These are phyloP conservation scores for Akanthomyces muscarius DNA, from an alignment of 2,329 filamentous ascomycete species.

Conservation along the genomic window DNA sequence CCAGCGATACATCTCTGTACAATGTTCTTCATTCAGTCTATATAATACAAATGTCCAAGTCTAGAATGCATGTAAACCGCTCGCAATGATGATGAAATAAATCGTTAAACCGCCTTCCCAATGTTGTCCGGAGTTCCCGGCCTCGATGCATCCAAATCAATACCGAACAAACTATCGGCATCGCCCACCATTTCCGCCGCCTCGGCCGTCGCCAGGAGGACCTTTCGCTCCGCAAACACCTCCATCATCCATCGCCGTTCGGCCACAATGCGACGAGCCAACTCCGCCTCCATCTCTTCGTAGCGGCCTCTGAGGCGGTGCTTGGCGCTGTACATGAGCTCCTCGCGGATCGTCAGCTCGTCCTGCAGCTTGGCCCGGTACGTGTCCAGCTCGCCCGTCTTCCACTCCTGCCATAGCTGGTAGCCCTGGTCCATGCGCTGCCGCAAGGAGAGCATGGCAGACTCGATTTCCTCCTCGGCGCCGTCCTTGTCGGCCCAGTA, in stretches of 20 bases:
- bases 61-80: background rate
- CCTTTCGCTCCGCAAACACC: slow-evolving; percentile 41
- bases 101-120: background rate
- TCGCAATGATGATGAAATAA: background rate
- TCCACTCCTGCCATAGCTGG: slow-evolving; percentile 39
- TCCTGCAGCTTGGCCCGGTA: slow-evolving; percentile 36
- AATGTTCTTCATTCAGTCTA: background rate
- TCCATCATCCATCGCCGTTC: slow-evolving; percentile 46
- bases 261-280: slow-evolving; percentile 33
- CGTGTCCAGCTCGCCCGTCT: slow-evolving; percentile 36
- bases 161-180: slow-evolving; percentile 31
- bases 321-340: slow-evolving; percentile 40
- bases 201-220: slow-evolving; percentile 40
- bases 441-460: slow-evolving; percentile 33
- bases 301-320: slow-evolving; percentile 28
- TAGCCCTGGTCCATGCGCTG: slow-evolving; percentile 40
- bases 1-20: background rate
- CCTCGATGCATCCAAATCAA: slow-evolving; percentile 8
- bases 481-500: slow-evolving; percentile 37
- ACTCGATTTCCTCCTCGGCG: slow-evolving; percentile 30
- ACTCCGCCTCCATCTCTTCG: slow-evolving; percentile 30
- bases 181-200: slow-evolving; percentile 41
- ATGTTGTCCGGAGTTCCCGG: slow-evolving; percentile 20
- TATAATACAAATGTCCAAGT: background rate
- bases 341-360: slow-evolving; percentile 36